Evolutionary conservation across 805 yeast genomes (phyloP).

Genomic region (Dipodascopsis uninucleata): DNA sequence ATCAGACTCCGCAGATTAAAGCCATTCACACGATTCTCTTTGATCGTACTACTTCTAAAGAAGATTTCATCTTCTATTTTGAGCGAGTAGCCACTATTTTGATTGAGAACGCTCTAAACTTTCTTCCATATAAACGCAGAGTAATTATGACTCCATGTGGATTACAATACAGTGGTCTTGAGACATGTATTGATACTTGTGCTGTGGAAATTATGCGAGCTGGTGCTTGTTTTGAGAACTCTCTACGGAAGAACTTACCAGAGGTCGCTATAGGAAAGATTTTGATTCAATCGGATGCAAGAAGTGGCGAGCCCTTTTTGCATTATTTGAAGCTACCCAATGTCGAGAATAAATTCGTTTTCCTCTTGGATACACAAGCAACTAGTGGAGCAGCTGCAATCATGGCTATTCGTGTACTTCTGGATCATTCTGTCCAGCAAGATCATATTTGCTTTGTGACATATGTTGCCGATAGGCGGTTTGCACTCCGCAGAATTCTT

Average conservation of each 20-base stretch:
- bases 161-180: slow-evolving; percentile 30
- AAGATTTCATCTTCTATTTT: slow-evolving; percentile 82
- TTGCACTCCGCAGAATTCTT: slow-evolving; percentile 67
- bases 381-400: slow-evolving; percentile 91
- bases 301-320: slow-evolving; percentile 90
- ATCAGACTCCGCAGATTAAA: slow-evolving; percentile 57
- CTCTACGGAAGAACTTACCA: slow-evolving; percentile 72
- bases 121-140: slow-evolving; percentile 40
- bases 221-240: slow-evolving; percentile 86
- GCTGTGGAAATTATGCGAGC: slow-evolving; percentile 48
- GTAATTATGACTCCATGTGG: slow-evolving; percentile 46
- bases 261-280: slow-evolving; percentile 77
- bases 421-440: slow-evolving; percentile 70
- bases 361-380: slow-evolving; percentile 81
- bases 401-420: slow-evolving; percentile 85
- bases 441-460: slow-evolving; percentile 64
- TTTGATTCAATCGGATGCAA: slow-evolving; percentile 79
- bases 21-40: slow-evolving; percentile 72
- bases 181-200: slow-evolving; percentile 32
- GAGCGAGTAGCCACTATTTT: slow-evolving; percentile 74
- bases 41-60: slow-evolving; percentile 52
- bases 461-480: slow-evolving; percentile 66
- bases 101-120: slow-evolving; percentile 43
- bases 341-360: slow-evolving; percentile 38
- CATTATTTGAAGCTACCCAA: slow-evolving; percentile 63